Base-by-base conservation (phyloP, 768 basidiomycete genomes). In the Psilocybe subaeruginosa region DNA sequence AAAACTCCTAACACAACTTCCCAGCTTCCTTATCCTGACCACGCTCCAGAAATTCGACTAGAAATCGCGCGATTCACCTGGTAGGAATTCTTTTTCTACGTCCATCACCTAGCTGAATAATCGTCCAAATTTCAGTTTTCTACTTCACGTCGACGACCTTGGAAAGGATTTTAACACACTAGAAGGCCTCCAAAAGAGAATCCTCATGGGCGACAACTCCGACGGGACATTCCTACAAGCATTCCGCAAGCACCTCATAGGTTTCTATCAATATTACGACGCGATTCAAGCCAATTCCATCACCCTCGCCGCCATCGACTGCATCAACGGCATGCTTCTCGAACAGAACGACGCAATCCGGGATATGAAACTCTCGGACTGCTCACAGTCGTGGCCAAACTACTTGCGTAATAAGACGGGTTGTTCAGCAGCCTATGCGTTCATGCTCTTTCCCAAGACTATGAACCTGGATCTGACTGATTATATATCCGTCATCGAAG, bases 371-470 rank as follows among this genome's bases (percentile, higher is more conserved):
- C 31, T 54, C 16, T 35, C 52, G 3, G 35, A 17, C 2, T 8
- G 3, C 11, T 9, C 52, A 12, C 12, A 33, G 9, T 54, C 52
- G 6, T 54, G 52, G 52, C 52, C 52, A 2, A 35, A 54, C 33
- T 54, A 35, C n/a, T 12, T 54, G 16, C 52, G 52, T 30, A 54
- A 16, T 1, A 54, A 54, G 33, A 54, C 52, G 1, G 52, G 52
- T 4, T 17, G 16, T n/a, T 35, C 52, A 16, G 17, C 8, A 5
- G 31, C 52, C 9, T 54, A 54, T 17, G 52, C 52, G 8, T 54
- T 37, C 52, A 54, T 54, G 52, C 33, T 54, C 31, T 54, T 54
- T 37, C 52, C 52, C 7, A 54, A 54, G n/a, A 19, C 33, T 11
- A 4, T 33, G n/a, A 39, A 39, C n/a, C 16, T 54, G 14, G 52